Evolutionary conservation across 331 rosid genomes (phyloP), one percentile per base, ranked within the genome.

Genomic region (Arachis monticola): DNA sequence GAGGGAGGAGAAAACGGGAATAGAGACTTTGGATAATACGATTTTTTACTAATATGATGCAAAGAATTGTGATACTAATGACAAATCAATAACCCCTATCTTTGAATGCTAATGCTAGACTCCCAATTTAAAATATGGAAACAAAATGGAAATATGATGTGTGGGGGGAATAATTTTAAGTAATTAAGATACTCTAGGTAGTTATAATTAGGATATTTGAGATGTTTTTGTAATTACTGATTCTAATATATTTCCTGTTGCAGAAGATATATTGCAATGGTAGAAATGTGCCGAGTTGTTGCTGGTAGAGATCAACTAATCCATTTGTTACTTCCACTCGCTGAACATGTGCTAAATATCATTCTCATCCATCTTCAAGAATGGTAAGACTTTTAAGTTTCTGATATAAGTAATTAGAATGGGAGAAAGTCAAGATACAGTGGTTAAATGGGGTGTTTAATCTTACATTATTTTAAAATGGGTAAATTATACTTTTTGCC

Each of bases 181-280:
- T 0, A 5, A 42, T 42, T 1, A 48, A 48, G 4, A 2, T 48
- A 48, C 3, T 13, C 55, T 2, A 9, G 11, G 55, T 9, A 3
- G 12, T 48, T 48, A 48, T 6, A 5, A 48, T 51, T 51, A 11
- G 14, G 57, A 11, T 51, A 12, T 51, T 11, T 4, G 57, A 11
- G 57, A 51, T 51, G 5, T 11, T 51, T 8, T 11, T 51, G 5
- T 51, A 14, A 3, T 53, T 53, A n/a, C 60, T 55, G 31, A 55
- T 64, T 78, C 74, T 17, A 7, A 53, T 58, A 41, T 14, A 13
- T 55, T 27, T 27, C 61, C 35, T 84, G 35, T 83, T 74, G 17
- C 90, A 94, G 99, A 96, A 86, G 99, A 77, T 88, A 88, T 77
- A 77, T 87, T 60, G 99, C 96, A 10, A 90, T 92, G 99, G 87